phyloP scores from a whole-genome alignment of 2,329 filamentous ascomycete genomes.

The Penicillium sp. region DNA sequence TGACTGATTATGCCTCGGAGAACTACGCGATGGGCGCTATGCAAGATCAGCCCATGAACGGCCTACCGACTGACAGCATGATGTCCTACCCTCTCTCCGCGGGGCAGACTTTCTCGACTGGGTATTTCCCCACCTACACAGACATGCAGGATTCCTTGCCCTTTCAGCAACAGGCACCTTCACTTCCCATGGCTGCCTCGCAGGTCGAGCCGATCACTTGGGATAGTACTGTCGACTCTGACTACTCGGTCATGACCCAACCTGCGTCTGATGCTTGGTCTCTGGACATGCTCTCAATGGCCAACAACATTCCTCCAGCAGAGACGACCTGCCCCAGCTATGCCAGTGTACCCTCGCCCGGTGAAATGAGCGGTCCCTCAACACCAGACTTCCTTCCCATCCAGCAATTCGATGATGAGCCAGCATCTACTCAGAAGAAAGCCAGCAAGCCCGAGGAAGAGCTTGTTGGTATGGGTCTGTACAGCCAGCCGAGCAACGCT shows the following conservation, averaged over 20 bases:
- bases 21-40: conserved; percentile 23
- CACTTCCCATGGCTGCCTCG: conserved; percentile 26
- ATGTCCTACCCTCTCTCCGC: conserved; percentile 26
- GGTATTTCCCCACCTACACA: conserved; percentile 24
- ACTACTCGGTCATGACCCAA: conserved; percentile 24
- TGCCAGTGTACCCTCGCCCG: conserved; percentile 38
- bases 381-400: conserved; percentile 44
- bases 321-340: conserved; percentile 34
- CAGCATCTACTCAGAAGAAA: conserved; percentile 45
- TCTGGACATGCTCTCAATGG: conserved; percentile 37
- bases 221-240: conserved; percentile 21
- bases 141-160: conserved; percentile 22
- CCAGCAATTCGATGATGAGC: conserved; percentile 33
- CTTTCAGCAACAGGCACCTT: conserved; percentile 24
- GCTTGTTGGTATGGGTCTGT: conserved; percentile 69
- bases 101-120: conserved; percentile 22
- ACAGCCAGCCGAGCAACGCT: conserved; percentile 67
- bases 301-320: conserved; percentile 34
- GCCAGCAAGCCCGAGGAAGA: conserved; percentile 55
- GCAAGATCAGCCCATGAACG: conserved; percentile 21
- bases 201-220: conserved; percentile 32
- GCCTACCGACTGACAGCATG: conserved; percentile 21
- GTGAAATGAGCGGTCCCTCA: conserved; percentile 36
- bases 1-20: conserved; percentile 21
- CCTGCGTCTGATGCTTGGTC: conserved; percentile 34